A percentile compares a stretch with the other conserved stretches of the same genome.
Conservation (phyloP, 169 alveolate genomes). For the Cryptosporidium sp. region DNA sequence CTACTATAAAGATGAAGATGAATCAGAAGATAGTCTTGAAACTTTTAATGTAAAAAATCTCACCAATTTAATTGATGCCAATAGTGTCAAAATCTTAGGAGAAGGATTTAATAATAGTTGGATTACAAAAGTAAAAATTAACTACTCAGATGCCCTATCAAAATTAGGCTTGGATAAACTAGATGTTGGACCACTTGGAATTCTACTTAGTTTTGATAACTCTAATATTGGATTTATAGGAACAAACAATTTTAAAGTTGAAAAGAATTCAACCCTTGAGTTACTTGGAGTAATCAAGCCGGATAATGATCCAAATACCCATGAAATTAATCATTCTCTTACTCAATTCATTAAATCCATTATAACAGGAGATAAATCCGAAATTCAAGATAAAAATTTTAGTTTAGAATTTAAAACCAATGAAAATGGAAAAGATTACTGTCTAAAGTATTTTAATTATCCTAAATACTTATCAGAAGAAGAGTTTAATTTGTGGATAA, state of each 20-base stretch:
- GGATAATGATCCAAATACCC: slow-evolving; percentile 16
- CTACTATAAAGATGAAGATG: slow-evolving; percentile 32
- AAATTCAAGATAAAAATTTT: slow-evolving; percentile 19
- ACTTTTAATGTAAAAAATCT: slow-evolving; percentile 10
- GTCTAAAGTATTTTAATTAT: slow-evolving; percentile 42
- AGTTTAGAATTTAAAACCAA: slow-evolving; percentile 29
- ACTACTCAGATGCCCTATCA: neutral
- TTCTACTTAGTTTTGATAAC: slow-evolving; percentile 16
- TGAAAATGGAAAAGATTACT: slow-evolving; percentile 16
- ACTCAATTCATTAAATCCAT: slow-evolving; percentile 16
- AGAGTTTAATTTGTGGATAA: slow-evolving; percentile 38
- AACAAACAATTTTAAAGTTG: slow-evolving; percentile 32
- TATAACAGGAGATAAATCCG: neutral
- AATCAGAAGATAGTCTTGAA: slow-evolving; percentile 5
- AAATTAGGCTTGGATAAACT: slow-evolving; percentile 32
- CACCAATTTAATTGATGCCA: slow-evolving; percentile 11
- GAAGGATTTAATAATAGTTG: slow-evolving; percentile 72
- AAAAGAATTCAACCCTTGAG: neutral
- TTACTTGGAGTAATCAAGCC: slow-evolving; percentile 61
- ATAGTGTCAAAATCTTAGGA: slow-evolving; percentile 36
- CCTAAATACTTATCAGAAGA: slow-evolving; percentile 38
- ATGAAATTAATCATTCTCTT: slow-evolving; percentile 15
- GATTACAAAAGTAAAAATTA: slow-evolving; percentile 26
- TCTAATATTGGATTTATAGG: slow-evolving; percentile 48
- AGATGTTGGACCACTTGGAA: slow-evolving; percentile 59